Evolutionary conservation across 345 rosid species (phyloP), one percentile per base, ranked within the genome.

Genomic region (Mercurialis annua): DNA sequence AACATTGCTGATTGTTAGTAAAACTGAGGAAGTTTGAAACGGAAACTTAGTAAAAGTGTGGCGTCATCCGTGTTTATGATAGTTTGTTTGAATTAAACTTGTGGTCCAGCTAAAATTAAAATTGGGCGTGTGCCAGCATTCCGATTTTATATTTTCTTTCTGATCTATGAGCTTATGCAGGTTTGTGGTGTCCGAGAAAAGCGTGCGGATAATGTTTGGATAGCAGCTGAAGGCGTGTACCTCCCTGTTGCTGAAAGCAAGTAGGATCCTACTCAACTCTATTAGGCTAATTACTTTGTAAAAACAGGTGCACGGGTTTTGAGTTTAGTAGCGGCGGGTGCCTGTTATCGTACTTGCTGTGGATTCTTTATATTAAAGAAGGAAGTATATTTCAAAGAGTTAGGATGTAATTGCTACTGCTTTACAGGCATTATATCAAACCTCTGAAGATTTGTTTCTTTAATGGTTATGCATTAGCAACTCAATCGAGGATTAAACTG

Each of bases 141-240:
- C 33, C 20, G 10, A 15, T 38, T 14, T 8, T 21, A 31, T 43
- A 10, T 48, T 27, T 48, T 27, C 69, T 42, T 65, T 49, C 69
- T 31, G 66, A 27, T 75, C 46, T 31, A 1, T 60, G 27, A 55
- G 16, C 27, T 64, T 65, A 9, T 62, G 29, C 24, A 95, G 99
- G 99, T 92, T 14, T 95, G 99, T 29, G 97, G 90, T 24, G 52
- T 95, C 54, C 67, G 87, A 29, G 98, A 95, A 76, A 95, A 95
- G 83, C 84, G 85, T 9, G 82, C 92, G 0, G 98, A 90, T 77
- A 94, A 89, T 20, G 68, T 94, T 42, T 94, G 99, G 99, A 73
- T 94, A 80, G 99, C 98, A 44, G 93, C 98, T 10, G 99, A 94
- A 80, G 99, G 99, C 14, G 91, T 86, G 11, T 94, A 94, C 81